Percentiles rank a stretch among this genome's conserved stretches.
phyloP scores from a whole-genome alignment of 1,284 basidiomycete species.

The Ganoderma multipileum region DNA sequence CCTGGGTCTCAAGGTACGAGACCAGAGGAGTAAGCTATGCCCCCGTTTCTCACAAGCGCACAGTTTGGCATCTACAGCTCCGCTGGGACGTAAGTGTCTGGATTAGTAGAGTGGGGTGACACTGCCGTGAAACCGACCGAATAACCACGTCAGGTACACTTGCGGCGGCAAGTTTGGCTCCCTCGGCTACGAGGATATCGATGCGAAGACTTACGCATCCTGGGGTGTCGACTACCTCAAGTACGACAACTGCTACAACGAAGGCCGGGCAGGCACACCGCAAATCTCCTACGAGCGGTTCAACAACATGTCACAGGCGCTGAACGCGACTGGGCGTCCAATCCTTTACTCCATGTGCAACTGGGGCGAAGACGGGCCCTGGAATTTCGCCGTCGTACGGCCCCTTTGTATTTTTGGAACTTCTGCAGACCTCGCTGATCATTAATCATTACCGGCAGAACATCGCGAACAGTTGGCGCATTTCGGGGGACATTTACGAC shows the following conservation, averaged over 20 bases:
- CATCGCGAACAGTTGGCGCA: constrained; percentile 54
- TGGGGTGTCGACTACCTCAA: constrained; percentile 53
- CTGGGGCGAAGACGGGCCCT: constrained; percentile 54
- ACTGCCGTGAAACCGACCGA: background rate
- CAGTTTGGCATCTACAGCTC: constrained; percentile 56
- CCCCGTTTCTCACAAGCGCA: background rate
- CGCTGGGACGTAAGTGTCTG: constrained; percentile 46
- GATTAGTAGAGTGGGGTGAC: background rate
- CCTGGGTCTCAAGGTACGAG: constrained; percentile 48
- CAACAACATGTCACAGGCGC: constrained; percentile 52
- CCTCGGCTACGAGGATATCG: constrained; percentile 53
- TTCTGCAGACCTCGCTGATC: background rate
- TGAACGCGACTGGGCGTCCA: constrained; percentile 54
- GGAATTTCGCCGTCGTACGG: constrained; percentile 52
- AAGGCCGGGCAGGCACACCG: constrained; percentile 50
- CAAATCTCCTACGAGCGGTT: constrained; percentile 50
- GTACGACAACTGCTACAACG: constrained; percentile 56
- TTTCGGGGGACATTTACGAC: constrained; percentile 52
- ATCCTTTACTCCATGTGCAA: constrained; percentile 57
- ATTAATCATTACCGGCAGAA: constrained; percentile 35
- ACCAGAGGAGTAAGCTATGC: background rate
- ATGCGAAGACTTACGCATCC: constrained; percentile 52
- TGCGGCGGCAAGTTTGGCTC: constrained; percentile 53
- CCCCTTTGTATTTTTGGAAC: background rate
- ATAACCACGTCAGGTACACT: constrained; percentile 40